A percentile compares a stretch with the other conserved stretches of the same genome.
These are phyloP conservation scores for Micromonas commoda DNA, from an alignment of 139 green algal species.

Conservation along the genomic window DNA sequence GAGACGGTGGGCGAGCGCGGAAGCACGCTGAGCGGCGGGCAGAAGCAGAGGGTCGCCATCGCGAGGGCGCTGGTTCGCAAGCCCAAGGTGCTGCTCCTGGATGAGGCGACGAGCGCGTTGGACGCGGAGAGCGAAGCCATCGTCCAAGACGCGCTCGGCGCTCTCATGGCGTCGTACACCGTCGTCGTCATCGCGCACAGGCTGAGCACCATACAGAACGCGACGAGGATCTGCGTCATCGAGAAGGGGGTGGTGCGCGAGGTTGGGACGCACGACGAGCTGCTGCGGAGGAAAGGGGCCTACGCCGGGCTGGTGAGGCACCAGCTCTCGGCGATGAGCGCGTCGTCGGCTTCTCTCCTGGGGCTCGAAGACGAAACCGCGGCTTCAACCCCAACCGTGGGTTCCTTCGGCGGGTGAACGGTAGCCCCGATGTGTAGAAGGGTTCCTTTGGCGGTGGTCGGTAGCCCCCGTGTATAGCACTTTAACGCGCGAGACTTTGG, in stretches of 20 bases:
- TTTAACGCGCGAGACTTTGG: too few species aligned
- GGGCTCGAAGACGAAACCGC: neutral
- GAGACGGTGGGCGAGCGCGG: constrained; percentile 34
- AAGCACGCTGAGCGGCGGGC: constrained; percentile 38
- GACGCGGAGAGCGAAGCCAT: constrained; percentile 29
- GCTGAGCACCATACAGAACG: constrained; percentile 70
- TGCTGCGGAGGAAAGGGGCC: constrained; percentile 42
- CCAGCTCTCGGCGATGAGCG: neutral
- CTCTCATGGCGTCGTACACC: constrained; percentile 60
- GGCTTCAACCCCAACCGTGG: neutral
- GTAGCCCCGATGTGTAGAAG: too few species aligned
- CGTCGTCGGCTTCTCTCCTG: neutral
- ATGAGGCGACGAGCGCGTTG: constrained; percentile 37
- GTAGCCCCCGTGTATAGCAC: too few species aligned
- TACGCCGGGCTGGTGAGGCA: constrained; percentile 47
- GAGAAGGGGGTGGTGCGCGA: constrained; percentile 54
- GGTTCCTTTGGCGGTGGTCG: too few species aligned
- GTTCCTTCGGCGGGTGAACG: neutral
- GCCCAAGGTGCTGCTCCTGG: constrained; percentile 31
- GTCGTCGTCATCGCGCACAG: constrained; percentile 81
- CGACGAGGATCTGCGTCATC: constrained; percentile 72
- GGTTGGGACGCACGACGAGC: constrained; percentile 50
- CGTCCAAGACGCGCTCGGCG: constrained; percentile 36
- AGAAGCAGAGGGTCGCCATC: constrained; percentile 44
- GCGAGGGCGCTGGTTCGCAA: constrained; percentile 26